Conservation (phyloP, 352 stramenopile genomes). For the Phytophthora pistaciae region DNA sequence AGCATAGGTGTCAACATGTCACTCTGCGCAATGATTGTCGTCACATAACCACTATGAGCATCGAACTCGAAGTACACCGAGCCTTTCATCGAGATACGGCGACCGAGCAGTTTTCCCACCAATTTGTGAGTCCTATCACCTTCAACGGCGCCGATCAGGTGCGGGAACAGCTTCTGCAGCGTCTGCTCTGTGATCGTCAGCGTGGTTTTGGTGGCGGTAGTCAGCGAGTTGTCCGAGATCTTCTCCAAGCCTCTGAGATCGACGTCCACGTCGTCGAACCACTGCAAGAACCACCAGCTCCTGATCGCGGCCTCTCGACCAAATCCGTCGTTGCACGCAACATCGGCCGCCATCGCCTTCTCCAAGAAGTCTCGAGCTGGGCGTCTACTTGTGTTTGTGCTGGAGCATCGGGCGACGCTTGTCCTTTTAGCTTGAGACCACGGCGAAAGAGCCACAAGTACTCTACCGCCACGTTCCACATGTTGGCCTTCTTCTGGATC, state of each 20-base stretch:
- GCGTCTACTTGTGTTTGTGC: background rate
- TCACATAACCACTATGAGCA: background rate
- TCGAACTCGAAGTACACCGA: constrained; percentile 2
- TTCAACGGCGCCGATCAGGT: background rate
- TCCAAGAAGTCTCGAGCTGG: background rate
- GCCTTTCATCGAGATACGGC: constrained; percentile 1
- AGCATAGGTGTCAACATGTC: constrained; percentile 6
- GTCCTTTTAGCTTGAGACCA: background rate
- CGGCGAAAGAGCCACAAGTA: background rate
- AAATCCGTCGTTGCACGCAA: background rate
- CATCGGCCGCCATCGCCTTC: constrained; percentile 1
- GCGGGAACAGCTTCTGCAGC: constrained; percentile 4
- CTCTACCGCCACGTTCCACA: constrained; percentile 7
- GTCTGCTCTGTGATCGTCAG: constrained; percentile 7
- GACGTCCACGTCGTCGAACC: constrained; percentile 7
- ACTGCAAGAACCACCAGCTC: constrained; percentile 8
- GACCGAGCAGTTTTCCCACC: constrained; percentile 1
- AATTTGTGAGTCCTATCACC: background rate
- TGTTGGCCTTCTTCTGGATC: background rate
- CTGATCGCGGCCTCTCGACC: background rate
- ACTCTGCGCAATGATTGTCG: background rate
- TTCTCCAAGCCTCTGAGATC: constrained; percentile 6
- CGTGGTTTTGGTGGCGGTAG: background rate
- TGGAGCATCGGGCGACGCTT: background rate
- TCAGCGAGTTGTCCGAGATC: background rate